Evolutionary conservation across 257 asterid genomes (phyloP), one percentile per base, ranked within the genome.

Genomic region (Ligustrum vulgare): DNA sequence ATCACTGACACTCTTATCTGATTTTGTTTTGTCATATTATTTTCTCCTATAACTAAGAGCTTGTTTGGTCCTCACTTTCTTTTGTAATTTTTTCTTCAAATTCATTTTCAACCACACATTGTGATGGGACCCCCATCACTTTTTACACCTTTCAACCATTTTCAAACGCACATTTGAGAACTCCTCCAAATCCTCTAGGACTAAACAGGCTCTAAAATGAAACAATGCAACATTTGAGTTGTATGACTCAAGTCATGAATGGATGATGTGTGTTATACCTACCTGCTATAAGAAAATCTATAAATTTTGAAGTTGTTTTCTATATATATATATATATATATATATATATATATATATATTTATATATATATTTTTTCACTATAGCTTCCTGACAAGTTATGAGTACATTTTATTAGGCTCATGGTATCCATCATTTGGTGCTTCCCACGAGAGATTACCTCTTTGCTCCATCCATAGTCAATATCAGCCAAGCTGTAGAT

Each of bases 381-480:
- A 28, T 28, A 28, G 31, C 31, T 7, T 65, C 32, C 72, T 69
- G 65, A 43, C 54, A 71, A 33, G 36, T 70, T 2, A 22, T 68
- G 39, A 25, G 15, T 66, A 56, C 58, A 25, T 67, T 45, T 16
- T 13, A 28, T n/a, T 66, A 86, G 90, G 90, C 79, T 72, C 65
- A 79, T 70, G 86, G 84, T 20, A 86, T 86, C 78, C 78, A 51
- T 72, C 83, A 86, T 75, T 78, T 86, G 81, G 84, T 86, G 39
- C 84, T 86, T 20, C 86, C 90, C 5, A 86, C 90, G 11, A 83
- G 90, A 79, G 90, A 86, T 78, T 86, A 86, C 70, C 75, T 83
- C 51, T 86, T 81, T 60, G 90, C 90, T 63, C 90, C 86, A 64
- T 86, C 87, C 41, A 33, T 86, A 62, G 67, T 16, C 54, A 75